A percentile compares a stretch with the other conserved stretches of the same genome.
phyloP scores from a whole-genome alignment of 352 stramenopile genomes.

The Globisporangium megalacanthum region DNA sequence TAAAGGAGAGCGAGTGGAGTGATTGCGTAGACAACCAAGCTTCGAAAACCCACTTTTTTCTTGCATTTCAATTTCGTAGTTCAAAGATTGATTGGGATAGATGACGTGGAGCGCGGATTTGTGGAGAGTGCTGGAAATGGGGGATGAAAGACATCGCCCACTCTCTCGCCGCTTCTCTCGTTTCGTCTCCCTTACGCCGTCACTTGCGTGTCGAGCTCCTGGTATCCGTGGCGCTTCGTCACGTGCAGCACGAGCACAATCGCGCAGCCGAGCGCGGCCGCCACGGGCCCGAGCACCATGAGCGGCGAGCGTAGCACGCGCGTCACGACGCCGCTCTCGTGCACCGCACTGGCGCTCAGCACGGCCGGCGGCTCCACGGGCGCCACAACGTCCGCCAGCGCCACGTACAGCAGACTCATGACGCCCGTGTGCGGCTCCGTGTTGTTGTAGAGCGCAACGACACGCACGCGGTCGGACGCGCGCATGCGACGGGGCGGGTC shows the following conservation, averaged over 20 bases:
- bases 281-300: constrained; percentile 15
- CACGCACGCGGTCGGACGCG: constrained; percentile 59
- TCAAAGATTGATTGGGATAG: background rate
- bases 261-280: constrained; percentile 20
- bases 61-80: background rate
- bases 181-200: background rate
- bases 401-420: constrained; percentile 79
- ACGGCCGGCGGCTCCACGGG: constrained; percentile 6
- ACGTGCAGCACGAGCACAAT: constrained; percentile 28
- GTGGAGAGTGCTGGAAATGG: too few species aligned
- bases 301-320: constrained; percentile 11
- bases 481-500: constrained; percentile 63
- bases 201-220: constrained; percentile 19
- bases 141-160: background rate
- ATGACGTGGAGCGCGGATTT: too few species aligned
- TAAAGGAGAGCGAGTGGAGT: constrained; percentile 7
- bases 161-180: background rate
- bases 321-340: constrained; percentile 1
- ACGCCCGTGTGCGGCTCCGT: constrained; percentile 66
- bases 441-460: constrained; percentile 82
- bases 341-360: constrained; percentile 3
- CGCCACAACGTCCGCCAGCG: constrained; percentile 46
- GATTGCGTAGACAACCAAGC: constrained; percentile 1
- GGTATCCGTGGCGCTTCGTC: constrained; percentile 51
- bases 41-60: background rate